Evolutionary conservation across 140 eudicot genomes (phyloP), one percentile per base, ranked within the genome.

Genomic region (Eryngium alpinum): DNA sequence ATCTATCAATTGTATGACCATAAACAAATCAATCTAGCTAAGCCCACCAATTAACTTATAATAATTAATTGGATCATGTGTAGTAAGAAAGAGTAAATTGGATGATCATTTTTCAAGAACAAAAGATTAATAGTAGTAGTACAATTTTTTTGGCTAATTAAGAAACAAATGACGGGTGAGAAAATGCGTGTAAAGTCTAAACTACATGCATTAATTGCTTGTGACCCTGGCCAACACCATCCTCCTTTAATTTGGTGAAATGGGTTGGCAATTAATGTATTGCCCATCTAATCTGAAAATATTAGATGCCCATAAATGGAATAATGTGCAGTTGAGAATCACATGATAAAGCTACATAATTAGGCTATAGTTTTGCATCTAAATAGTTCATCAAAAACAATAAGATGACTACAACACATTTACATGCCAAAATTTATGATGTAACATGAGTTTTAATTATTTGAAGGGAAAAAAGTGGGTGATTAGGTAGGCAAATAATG

Each of bases 151-250:
- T 2, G 46, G 71, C 27, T 25, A 71, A n/a, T n/a, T 13, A 28
- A 52, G 51, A 18, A 13, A 24, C 16, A 16, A 29, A 52, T 29
- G 46, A 77, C 7, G 24, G 79, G 32, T 49, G 62, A 46, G 62
- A 50, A 50, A 75, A 21, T 49, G 78, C 79, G 62, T 75, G 5
- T 51, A 52, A 60, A 77, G 80, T 77, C 44, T 52, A 76, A 76
- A 76, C 65, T 50, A 27, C 46, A 76, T 76, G 67, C 80, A 77
- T 77, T 77, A n/a, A 77, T 77, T 77, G 80, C 50, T 77, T 52
- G 80, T 77, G 66, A 77, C 44, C 79, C 66, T 77, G 52, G 79
- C 77, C 56, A 74, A 75, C 79, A 75, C 79, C 79, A 2, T 38
- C 46, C 63, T 75, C 43, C 79, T 27, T 75, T 43, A 73, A 34